Evolutionary conservation across 768 basidiomycete species (phyloP).

Genomic region (Amanita subjunquillea): DNA sequence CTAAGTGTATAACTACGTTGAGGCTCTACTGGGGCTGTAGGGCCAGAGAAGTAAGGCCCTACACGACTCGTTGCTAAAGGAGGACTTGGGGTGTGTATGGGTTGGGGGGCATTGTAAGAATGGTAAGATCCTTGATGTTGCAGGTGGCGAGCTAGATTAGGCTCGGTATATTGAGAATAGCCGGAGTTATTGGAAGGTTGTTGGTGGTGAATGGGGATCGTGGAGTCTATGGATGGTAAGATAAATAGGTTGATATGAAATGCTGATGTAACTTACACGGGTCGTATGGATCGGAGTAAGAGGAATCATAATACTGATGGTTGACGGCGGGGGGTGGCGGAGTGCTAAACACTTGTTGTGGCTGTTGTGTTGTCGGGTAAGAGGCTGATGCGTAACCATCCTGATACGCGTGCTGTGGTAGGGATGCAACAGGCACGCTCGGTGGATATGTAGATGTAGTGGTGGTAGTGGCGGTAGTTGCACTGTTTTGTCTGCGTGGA

Average conservation of each 20-base stretch:
- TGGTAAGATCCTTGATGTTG: slow-evolving; percentile 18
- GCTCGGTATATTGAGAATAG: slow-evolving; percentile 37
- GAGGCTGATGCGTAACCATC: slow-evolving; percentile 17
- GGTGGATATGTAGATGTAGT: slow-evolving; percentile 4
- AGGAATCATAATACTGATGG: slow-evolving; percentile 23
- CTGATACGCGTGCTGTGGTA: slow-evolving; percentile 11
- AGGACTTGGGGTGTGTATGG: slow-evolving; percentile 4
- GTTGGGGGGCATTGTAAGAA: slow-evolving; percentile 16
- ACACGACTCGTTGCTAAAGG: too few relatives aligned
- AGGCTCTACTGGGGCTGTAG: slow-evolving; percentile 6
- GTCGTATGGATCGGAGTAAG: slow-evolving; percentile 26
- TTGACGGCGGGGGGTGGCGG: slow-evolving; percentile 19
- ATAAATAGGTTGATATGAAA: background rate
- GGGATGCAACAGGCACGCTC: slow-evolving; percentile 15
- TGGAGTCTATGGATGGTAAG: slow-evolving; percentile 25
- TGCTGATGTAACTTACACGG: slow-evolving; percentile 32
- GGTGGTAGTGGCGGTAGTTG: slow-evolving; percentile 13
- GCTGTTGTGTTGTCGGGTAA: too few relatives aligned
- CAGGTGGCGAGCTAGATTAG: slow-evolving; percentile 26
- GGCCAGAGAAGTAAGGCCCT: background rate
- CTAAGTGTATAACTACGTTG: slow-evolving; percentile 47
- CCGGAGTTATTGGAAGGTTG: slow-evolving; percentile 33
- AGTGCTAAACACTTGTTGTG: too few relatives aligned
- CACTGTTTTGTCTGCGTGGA: slow-evolving; percentile 12
- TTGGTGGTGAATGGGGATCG: slow-evolving; percentile 43